Conservation (phyloP, 2,329 filamentous ascomycete species). For the Alternaria hordeiaustralica region DNA sequence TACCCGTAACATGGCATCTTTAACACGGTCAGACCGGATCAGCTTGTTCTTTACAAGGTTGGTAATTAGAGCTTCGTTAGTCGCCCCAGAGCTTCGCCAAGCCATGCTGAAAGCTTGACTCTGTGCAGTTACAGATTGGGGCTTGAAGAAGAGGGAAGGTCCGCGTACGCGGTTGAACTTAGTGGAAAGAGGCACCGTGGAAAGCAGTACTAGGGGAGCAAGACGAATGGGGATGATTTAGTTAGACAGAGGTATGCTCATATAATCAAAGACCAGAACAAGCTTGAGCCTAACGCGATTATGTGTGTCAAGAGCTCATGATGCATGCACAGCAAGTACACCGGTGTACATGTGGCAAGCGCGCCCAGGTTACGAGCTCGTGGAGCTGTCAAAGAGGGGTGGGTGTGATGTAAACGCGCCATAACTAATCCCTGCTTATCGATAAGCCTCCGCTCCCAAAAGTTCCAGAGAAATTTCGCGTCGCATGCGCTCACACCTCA, state of each 20-base stretch:
- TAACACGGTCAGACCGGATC: slow-evolving; percentile 74
- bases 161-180: slow-evolving; percentile 28
- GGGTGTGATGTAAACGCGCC: slow-evolving; percentile 1
- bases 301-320: background rate
- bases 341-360: slow-evolving; percentile 3
- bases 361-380: slow-evolving; percentile 1
- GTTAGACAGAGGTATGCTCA: background rate
- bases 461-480: slow-evolving; percentile 28
- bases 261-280: background rate
- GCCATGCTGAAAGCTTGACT: slow-evolving; percentile 68
- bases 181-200: slow-evolving; percentile 31
- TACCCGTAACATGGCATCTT: slow-evolving; percentile 80
- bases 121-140: background rate
- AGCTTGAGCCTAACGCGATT: background rate
- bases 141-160: background rate
- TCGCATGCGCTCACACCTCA: slow-evolving; percentile 9
- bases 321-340: background rate
- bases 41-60: slow-evolving; percentile 77
- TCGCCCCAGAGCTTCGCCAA: slow-evolving; percentile 80
- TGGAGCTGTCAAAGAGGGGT: slow-evolving; percentile 8
- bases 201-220: slow-evolving; percentile 7
- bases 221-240: slow-evolving; percentile 14
- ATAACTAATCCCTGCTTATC: slow-evolving; percentile 20
- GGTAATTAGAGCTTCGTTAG: slow-evolving; percentile 76
- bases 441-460: slow-evolving; percentile 30